Base-by-base conservation (phyloP, 1,139 yeast species). In the Taphrina betulina region DNA sequence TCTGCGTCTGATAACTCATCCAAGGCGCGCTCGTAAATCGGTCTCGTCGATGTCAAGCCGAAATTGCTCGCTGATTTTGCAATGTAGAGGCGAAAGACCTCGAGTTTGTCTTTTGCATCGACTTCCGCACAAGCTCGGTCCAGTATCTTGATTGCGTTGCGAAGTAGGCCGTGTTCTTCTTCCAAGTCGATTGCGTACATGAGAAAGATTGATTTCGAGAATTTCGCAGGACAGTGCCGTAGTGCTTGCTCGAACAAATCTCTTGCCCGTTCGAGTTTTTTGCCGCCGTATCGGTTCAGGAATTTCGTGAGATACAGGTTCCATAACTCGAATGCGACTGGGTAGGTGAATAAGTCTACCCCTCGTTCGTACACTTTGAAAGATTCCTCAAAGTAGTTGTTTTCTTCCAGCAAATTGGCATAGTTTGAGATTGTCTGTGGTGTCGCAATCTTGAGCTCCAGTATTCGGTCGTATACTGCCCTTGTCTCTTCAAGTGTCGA, bases 261-360 rank as follows among this genome's bases (percentile, higher is more conserved):
- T 37, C 95, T 71, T 3, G 85, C 70, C 59, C 87, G 71, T 63
- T 87, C 95, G 19, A 80, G 14, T 31, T 45, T 53, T 12, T 53
- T 43, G 35, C 60, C 60, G 17, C 31, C 43, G 64, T 63, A 55
- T 10, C 76, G 65, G 33, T 71, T 66, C 12, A 82, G 62, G 0
- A 80, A 76, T 59, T 79, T 81, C 1, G 77, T 70, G 35, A 89
- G 66, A 67, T 88, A 89, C 8, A 78, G 71, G 59, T 78, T 80
- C 92, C 94, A 87, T 26, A 89, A 74, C 62, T 86, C 88, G 64
- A 77, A 83, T 14, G 82, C 82, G 2, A 77, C 74, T 0, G 85
- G 82, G 61, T 81, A 83, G 7, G 75, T 71, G 67, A 89, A 89
- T 14, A 78, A 64, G 5, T 71, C 73, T 26, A 87, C 67, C 0